Conservation (phyloP, 805 yeast genomes). For the Hanseniaspora osmophila region DNA sequence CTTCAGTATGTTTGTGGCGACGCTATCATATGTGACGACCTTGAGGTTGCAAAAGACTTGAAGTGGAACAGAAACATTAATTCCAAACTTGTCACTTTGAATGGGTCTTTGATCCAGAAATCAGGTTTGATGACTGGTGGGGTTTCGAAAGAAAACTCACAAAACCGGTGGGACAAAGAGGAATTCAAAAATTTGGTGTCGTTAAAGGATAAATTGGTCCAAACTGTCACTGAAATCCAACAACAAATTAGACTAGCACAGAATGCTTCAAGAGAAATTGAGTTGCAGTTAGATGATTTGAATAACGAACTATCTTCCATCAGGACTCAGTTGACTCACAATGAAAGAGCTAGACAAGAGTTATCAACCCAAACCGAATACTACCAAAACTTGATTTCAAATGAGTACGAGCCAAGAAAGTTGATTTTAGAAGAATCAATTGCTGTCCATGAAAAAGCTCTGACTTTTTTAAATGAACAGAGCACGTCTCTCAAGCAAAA, state of each 20-base stretch:
- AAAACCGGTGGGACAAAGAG: constrained; percentile 57
- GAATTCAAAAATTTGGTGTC: constrained; percentile 42
- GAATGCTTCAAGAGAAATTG: constrained; percentile 38
- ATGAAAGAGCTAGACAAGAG: constrained; percentile 32
- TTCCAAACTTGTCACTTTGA: constrained; percentile 62
- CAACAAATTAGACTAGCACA: constrained; percentile 35
- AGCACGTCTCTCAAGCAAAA: constrained; percentile 28
- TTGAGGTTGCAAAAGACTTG: constrained; percentile 53
- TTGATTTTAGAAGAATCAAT: constrained; percentile 10
- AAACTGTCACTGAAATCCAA: constrained; percentile 30
- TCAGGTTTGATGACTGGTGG: constrained; percentile 95
- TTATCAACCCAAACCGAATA: constrained; percentile 37
- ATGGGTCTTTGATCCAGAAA: constrained; percentile 73
- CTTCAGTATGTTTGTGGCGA: constrained; percentile 68
- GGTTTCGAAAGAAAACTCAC: constrained; percentile 28
- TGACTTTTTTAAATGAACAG: no score
- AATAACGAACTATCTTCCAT: constrained; percentile 32
- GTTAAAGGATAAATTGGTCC: constrained; percentile 35
- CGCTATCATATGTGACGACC: constrained; percentile 60
- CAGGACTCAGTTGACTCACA: constrained; percentile 31
- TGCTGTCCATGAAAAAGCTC: no score
- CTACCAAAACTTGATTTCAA: constrained; percentile 24
- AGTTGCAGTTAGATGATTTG: constrained; percentile 38
- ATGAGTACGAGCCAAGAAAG: constrained; percentile 19
- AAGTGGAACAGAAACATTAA: constrained; percentile 50